phyloP scores from a whole-genome alignment of 805 yeast species.

The Candida xyloterini region DNA sequence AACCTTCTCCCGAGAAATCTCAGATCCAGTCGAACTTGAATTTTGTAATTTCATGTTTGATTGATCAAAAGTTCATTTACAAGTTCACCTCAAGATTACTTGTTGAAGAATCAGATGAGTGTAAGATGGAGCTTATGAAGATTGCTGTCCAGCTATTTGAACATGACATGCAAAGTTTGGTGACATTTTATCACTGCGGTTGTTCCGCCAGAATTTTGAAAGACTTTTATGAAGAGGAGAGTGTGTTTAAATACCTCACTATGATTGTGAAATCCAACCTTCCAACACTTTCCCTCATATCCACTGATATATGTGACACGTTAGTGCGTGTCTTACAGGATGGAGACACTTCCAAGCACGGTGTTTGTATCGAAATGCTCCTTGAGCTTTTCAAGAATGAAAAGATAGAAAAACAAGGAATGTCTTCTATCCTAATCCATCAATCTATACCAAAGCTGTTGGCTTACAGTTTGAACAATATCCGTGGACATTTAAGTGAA shows the following conservation, averaged over 20 bases:
- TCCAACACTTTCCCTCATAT: conserved; percentile 11
- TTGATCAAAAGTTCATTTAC: conserved; percentile 12
- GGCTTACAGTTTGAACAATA: conserved; percentile 10
- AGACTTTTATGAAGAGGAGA: conserved; percentile 8
- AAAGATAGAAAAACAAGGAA: conserved; percentile 11
- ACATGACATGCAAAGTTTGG: conserved; percentile 12
- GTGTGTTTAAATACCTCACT: conserved; percentile 8
- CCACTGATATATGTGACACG: conserved; percentile 9
- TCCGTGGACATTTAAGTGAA: conserved; percentile 17
- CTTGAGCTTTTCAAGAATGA: conserved; percentile 16
- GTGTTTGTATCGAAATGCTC: conserved; percentile 9
- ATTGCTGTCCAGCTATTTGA: conserved; percentile 15
- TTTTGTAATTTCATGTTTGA: conserved; percentile 12
- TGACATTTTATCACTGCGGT: conserved; percentile 19
- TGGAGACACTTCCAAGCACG: conserved; percentile 13
- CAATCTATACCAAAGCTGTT: conserved; percentile 9
- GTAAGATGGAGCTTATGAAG: conserved; percentile 15
- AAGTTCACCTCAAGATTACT: conserved; percentile 10
- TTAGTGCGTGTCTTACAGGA: conserved; percentile 8
- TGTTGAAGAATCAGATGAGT: conserved; percentile 11
- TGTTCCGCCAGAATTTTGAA: conserved; percentile 11
- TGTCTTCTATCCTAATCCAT: conserved; percentile 10
- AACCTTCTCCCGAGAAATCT: conserved; percentile 2
- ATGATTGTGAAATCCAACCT: conserved; percentile 11
- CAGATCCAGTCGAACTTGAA: conserved; percentile 1